Evolutionary conservation across 805 yeast genomes (phyloP).

Genomic region (Teunomyces gatunensis): DNA sequence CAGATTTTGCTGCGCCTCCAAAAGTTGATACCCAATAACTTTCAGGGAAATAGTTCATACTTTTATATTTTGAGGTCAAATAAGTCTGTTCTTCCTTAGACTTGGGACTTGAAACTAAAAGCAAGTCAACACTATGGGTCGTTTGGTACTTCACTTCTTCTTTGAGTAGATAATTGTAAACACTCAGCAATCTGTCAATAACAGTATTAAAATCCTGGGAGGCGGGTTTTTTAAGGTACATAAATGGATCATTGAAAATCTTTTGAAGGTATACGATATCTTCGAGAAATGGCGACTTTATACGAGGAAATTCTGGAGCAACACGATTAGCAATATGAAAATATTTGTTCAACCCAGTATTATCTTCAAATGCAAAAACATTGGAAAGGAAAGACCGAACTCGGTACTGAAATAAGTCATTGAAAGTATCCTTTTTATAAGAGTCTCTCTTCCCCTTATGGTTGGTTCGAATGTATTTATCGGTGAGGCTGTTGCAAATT

Average conservation of each 20-base stretch:
- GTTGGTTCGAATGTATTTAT: conserved; percentile 20
- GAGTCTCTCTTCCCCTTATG: conserved; percentile 25
- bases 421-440: conserved; percentile 36
- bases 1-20: conserved; percentile 17
- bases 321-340: conserved; percentile 29
- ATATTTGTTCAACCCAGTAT: conserved; percentile 44
- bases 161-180: conserved; percentile 26
- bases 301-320: conserved; percentile 20
- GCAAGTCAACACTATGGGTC: conserved; percentile 15
- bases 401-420: conserved; percentile 35
- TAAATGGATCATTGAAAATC: conserved; percentile 36
- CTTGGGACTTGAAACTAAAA: conserved; percentile 12
- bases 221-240: conserved; percentile 21
- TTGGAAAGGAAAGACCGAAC: conserved; percentile 33
- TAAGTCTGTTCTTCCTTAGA: conserved; percentile 14
- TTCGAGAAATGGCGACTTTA: conserved; percentile 23
- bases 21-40: conserved; percentile 34
- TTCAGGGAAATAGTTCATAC: conserved; percentile 33
- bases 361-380: conserved; percentile 38
- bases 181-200: conserved; percentile 23
- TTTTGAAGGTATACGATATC: conserved; percentile 31
- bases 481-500: conserved; percentile 39
- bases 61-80: conserved; percentile 17
- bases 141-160: conserved; percentile 26
- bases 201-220: conserved; percentile 17